Conservation (phyloP, 2,329 filamentous ascomycete species). For the Sclerotinia trifoliorum region DNA sequence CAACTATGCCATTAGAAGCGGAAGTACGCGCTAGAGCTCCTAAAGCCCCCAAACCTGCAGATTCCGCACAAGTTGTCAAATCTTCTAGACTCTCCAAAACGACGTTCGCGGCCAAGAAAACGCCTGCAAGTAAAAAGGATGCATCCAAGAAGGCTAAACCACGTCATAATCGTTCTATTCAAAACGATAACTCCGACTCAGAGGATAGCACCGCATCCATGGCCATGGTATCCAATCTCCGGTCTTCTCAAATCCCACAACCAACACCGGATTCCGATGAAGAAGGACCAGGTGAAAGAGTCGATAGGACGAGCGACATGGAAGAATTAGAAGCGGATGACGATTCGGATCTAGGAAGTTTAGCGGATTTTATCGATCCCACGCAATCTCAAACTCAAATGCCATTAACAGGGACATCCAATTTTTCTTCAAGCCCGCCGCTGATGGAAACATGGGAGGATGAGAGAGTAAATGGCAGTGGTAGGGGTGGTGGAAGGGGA, state of each 20-base stretch:
- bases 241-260: conserved; percentile 21
- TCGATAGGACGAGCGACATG: conserved; percentile 22
- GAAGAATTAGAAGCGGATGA: conserved; percentile 19
- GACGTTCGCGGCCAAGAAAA: neutral
- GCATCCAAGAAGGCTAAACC: neutral
- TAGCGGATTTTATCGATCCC: conserved; percentile 19
- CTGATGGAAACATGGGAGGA: neutral
- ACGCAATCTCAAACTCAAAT: conserved; percentile 14
- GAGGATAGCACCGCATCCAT: conserved; percentile 12
- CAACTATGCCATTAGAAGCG: conserved; percentile 12
- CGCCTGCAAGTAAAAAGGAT: neutral
- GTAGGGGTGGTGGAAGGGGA: neutral
- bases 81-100: neutral
- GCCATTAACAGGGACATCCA: neutral
- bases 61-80: neutral
- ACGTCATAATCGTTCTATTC: neutral
- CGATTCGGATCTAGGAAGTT: conserved; percentile 20
- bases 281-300: conserved; percentile 20
- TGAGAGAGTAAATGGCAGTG: neutral
- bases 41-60: neutral
- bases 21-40: neutral
- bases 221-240: conserved; percentile 18
- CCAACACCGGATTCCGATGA: conserved; percentile 19
- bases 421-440: conserved; percentile 12
- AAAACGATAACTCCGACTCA: conserved; percentile 9